phyloP scores from a whole-genome alignment of 257 asterid genomes.

The Ballota nigra region DNA sequence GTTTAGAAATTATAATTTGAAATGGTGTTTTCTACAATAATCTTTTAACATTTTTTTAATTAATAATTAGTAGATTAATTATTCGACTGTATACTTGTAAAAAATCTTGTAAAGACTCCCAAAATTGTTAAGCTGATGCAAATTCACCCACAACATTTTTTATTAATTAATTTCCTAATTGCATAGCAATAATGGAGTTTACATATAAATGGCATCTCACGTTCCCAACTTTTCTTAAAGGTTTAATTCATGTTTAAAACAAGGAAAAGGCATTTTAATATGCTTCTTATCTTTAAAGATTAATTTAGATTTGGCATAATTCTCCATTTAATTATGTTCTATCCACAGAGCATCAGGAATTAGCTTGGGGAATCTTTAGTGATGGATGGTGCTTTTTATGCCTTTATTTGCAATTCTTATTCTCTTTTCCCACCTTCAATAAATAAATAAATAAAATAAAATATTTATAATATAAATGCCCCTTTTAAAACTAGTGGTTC shows the following conservation, averaged over 20 bases:
- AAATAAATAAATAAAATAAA: not conserved
- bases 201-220: not conserved
- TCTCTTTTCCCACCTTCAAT: constrained; percentile 1
- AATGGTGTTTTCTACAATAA: too few relatives aligned
- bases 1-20: too few relatives aligned
- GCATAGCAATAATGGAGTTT: not conserved
- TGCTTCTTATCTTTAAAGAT: constrained; percentile 28
- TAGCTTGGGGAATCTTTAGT: constrained; percentile 24
- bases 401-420: constrained; percentile 26
- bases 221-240: not conserved
- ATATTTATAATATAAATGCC: not conserved
- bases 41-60: too few relatives aligned
- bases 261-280: constrained; percentile 11
- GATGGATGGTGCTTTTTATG: constrained; percentile 24
- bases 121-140: not conserved
- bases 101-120: too few relatives aligned
- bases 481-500: constrained; percentile 10
- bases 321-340: not conserved
- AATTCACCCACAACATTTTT: not conserved
- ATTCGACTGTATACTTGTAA: too few relatives aligned
- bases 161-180: not conserved
- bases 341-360: constrained; percentile 10
- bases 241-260: not conserved
- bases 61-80: too few relatives aligned
- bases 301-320: constrained; percentile 18